Percentiles rank a stretch among this genome's conserved stretches.
phyloP scores from a whole-genome alignment of 2,329 filamentous ascomycete genomes.

The Penicillium verrucosum region DNA sequence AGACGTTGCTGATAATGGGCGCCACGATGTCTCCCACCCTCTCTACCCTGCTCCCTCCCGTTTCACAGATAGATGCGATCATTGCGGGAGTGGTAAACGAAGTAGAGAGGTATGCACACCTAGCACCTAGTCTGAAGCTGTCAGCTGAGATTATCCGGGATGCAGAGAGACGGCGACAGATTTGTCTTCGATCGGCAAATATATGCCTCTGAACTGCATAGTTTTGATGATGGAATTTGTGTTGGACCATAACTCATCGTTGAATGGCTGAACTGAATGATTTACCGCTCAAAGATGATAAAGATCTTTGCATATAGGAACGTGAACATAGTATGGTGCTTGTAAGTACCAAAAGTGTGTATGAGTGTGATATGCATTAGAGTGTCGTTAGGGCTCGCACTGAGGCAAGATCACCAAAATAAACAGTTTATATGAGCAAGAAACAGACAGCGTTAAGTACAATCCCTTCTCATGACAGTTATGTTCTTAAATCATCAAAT shows the following conservation, averaged over 20 bases:
- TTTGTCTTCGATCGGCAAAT: constrained; percentile 25
- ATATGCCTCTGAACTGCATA: constrained; percentile 8
- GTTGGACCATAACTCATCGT: neutral
- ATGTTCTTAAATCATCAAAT: constrained; percentile 25
- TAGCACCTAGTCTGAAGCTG: constrained; percentile 72
- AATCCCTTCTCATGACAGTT: constrained; percentile 20
- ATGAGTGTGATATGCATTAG: neutral
- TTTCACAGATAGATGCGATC: constrained; percentile 64
- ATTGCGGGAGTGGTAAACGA: constrained; percentile 75
- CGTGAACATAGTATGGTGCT: neutral
- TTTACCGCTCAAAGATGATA: neutral
- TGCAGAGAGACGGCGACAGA: constrained; percentile 68
- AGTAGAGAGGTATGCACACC: constrained; percentile 68
- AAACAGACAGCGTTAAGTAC: constrained; percentile 10
- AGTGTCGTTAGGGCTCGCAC: neutral
- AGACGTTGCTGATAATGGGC: constrained; percentile 78
- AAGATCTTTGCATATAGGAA: neutral
- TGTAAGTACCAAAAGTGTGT: neutral
- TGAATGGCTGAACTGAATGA: neutral
- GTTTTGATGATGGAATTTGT: neutral
- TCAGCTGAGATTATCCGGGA: constrained; percentile 79
- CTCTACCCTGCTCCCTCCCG: constrained; percentile 60
- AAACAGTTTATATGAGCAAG: constrained; percentile 2
- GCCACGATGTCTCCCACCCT: constrained; percentile 76
- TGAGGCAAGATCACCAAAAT: neutral